A percentile compares a stretch with the other conserved stretches of the same genome.
Conservation (phyloP, 2,329 filamentous ascomycete species). For the Chalaropsis thielavioides region DNA sequence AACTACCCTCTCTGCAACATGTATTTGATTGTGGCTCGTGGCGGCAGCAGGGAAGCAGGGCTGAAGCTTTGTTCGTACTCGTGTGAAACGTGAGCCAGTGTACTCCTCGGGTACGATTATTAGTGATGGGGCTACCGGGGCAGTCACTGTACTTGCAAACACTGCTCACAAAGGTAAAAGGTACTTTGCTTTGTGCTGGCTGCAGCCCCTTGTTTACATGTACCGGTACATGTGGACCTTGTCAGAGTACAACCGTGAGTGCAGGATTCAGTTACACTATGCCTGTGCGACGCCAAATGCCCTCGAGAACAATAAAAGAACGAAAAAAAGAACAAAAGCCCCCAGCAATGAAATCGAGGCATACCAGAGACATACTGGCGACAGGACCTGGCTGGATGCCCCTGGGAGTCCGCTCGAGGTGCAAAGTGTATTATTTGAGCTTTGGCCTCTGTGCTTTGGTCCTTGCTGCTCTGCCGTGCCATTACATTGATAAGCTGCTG, state of each 20-base stretch:
- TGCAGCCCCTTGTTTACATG: background rate
- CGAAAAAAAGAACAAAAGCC: background rate
- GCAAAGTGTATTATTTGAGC: background rate
- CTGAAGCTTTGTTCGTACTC: too few relatives aligned
- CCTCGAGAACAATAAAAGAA: background rate
- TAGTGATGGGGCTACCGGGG: background rate
- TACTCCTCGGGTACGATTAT: too few relatives aligned
- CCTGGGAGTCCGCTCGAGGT: too few relatives aligned
- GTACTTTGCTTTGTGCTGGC: background rate
- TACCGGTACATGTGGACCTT: background rate
- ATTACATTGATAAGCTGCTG: background rate
- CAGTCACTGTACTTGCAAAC: background rate
- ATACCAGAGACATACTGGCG: background rate
- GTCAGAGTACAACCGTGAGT: background rate
- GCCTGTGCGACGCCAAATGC: background rate
- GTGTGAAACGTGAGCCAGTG: too few relatives aligned
- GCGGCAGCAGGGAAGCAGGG: too few relatives aligned
- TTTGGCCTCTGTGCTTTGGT: background rate
- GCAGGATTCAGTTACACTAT: background rate
- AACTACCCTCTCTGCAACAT: background rate
- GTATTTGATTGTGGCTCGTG: background rate
- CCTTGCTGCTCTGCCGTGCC: background rate
- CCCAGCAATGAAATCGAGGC: background rate
- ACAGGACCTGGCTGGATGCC: too few relatives aligned
- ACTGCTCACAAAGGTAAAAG: background rate